Evolutionary conservation across 2,329 filamentous ascomycete species (phyloP), one percentile per base, ranked within the genome.

Genomic region (Ceratocystis papillata): DNA sequence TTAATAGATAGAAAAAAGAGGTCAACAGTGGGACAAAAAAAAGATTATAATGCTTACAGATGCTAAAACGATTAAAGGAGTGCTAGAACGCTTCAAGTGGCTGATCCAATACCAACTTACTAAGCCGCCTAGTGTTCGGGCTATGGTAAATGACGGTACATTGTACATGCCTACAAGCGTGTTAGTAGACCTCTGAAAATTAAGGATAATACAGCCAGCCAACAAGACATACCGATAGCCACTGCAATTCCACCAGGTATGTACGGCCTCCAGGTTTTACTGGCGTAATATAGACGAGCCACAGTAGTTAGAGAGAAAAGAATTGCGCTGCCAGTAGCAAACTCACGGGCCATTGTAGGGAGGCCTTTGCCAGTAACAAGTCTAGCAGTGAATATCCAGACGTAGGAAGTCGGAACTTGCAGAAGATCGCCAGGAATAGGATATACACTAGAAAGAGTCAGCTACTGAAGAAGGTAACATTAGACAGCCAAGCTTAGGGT

Each of bases 301-400:
- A 85, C 77, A 0, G 94, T 97, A 0, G 87, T 81, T 0, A 81
- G 72, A 0, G 87, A 83, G 72, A 95, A 97, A 1, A 96, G 75
- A 1, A 82, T 73, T 0, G 87, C 92, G n/a, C 88, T 87, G 0
- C 84, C 86, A 0, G 86, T 76, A 0, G 93, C 89, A 78, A 88
- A 95, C 72, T 92, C 85, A 72, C 83, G 85, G 0, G 90, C 92
- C 85, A 91, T 91, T 0, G 83, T 79, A 0, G 94, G 94, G 53
- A 99, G 74, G 0, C 94, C 94, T 70, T 94, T 83, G 1, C 94
- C 94, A 0, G 92, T 97, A 8, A 99, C 92, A 1, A 99, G 80
- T 17, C 94, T 82, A 1, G 94, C 93, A 0, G 94, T 99, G 75
- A 96, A 96, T 64, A 99, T 89, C 94, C 94, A 99, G 4, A 99